Evolutionary conservation across 768 basidiomycete species (phyloP).

Genomic region (Suillus alpinus): DNA sequence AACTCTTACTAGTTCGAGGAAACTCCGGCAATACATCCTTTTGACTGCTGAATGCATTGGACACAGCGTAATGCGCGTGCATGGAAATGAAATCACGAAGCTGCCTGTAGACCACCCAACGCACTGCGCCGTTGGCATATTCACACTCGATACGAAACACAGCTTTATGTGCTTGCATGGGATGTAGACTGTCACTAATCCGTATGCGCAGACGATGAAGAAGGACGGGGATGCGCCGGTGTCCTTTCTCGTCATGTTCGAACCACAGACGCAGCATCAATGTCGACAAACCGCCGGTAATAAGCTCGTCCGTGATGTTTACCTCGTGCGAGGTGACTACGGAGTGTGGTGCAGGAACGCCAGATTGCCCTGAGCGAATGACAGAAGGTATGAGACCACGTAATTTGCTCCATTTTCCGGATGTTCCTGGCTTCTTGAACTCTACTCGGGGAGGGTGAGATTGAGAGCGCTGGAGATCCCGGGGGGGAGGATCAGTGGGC

Average conservation of each 20-base stretch:
- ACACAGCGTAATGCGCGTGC: slow-evolving; percentile 85
- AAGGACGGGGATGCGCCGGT: slow-evolving; percentile 74
- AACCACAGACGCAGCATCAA: slow-evolving; percentile 82
- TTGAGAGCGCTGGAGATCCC: slow-evolving; percentile 19
- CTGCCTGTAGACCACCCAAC: slow-evolving; percentile 96
- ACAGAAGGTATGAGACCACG: slow-evolving; percentile 65
- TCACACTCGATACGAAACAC: slow-evolving; percentile 94
- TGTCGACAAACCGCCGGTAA: slow-evolving; percentile 73
- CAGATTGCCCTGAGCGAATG: slow-evolving; percentile 28
- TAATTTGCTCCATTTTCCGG: slow-evolving; percentile 60
- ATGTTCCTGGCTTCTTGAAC: slow-evolving; percentile 18
- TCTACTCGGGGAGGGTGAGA: slow-evolving; percentile 27
- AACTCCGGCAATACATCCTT: slow-evolving; percentile 87
- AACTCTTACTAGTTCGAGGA: slow-evolving; percentile 67
- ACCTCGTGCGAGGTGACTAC: slow-evolving; percentile 52
- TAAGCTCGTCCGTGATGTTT: slow-evolving; percentile 80
- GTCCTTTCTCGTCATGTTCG: slow-evolving; percentile 82
- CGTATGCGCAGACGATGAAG: slow-evolving; percentile 81
- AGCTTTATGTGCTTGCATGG: slow-evolving; percentile 70
- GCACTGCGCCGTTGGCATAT: slow-evolving; percentile 87
- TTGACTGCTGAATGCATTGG: slow-evolving; percentile 74
- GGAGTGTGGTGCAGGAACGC: slow-evolving; percentile 40
- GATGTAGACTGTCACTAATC: slow-evolving; percentile 83
- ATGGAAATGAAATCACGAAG: slow-evolving; percentile 88
- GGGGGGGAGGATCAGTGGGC: slow-evolving; percentile 6